phyloP scores from a whole-genome alignment of 768 basidiomycete genomes.

The Russula dissimulans region DNA sequence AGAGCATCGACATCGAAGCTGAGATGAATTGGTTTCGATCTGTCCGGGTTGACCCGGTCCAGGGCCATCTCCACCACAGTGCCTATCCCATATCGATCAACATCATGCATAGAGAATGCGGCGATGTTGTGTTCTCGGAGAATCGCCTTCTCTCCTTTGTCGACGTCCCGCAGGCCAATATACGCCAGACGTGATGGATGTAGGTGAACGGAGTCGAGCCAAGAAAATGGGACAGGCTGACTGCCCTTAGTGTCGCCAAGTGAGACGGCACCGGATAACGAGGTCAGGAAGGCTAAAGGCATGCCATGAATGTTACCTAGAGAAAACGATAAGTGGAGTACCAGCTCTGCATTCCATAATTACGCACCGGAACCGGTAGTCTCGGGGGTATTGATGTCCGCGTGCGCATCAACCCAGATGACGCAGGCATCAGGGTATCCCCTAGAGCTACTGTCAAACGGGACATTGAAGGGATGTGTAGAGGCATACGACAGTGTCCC shows the following conservation, averaged over 20 bases:
- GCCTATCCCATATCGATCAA: constrained; percentile 80
- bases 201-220: constrained; percentile 53
- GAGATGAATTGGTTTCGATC: constrained; percentile 83
- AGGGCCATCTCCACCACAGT: constrained; percentile 94
- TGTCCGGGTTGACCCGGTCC: constrained; percentile 82
- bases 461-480: constrained; percentile 2
- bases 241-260: background rate
- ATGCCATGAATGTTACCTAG: constrained; percentile 95
- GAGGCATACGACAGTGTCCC: constrained; percentile 66
- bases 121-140: constrained; percentile 77
- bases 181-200: constrained; percentile 79
- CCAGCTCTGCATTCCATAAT: background rate
- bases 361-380: constrained; percentile 63
- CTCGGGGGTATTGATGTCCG: constrained; percentile 88
- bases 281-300: constrained; percentile 90
- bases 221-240: constrained; percentile 31
- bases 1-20: constrained; percentile 95
- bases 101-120: constrained; percentile 55
- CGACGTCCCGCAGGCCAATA: constrained; percentile 92
- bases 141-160: constrained; percentile 79
- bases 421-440: constrained; percentile 75
- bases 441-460: constrained; percentile 29
- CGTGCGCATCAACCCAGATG: constrained; percentile 95
- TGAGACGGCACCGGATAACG: constrained; percentile 10
- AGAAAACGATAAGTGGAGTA: background rate